These are phyloP conservation scores for Rhexocercosporidium sp. DNA, from an alignment of 2,329 filamentous ascomycete species.

Conservation along the genomic window DNA sequence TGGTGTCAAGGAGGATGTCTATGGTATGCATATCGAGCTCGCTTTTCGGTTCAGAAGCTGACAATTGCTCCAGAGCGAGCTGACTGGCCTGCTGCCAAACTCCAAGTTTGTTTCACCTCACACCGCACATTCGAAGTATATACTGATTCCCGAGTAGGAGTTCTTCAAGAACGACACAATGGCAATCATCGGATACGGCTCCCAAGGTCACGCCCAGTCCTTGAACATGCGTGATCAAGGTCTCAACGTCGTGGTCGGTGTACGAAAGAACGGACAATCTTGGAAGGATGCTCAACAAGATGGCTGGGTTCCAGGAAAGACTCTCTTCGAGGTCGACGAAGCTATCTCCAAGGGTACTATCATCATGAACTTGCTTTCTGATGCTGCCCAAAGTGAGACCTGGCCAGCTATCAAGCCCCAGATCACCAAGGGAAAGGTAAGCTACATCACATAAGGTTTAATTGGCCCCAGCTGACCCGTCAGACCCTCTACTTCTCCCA, in stretches of 20 bases:
- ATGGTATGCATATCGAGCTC: slow-evolving; percentile 63
- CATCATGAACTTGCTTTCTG: slow-evolving; percentile 98
- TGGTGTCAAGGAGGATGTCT: slow-evolving; percentile 89
- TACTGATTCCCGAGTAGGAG: slow-evolving; percentile 61
- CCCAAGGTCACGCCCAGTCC: slow-evolving; percentile 97
- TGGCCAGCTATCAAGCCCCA: slow-evolving; percentile 99
- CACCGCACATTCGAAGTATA: slow-evolving; percentile 23
- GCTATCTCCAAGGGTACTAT: slow-evolving; percentile 93
- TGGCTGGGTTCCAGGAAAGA: slow-evolving; percentile 98
- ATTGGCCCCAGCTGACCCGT: slow-evolving; percentile 25
- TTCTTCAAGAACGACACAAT: slow-evolving; percentile 99
- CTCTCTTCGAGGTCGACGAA: slow-evolving; percentile 98
- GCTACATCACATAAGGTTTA: slow-evolving; percentile 35
- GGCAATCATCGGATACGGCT: slow-evolving; percentile 97
- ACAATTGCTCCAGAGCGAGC: slow-evolving; percentile 73
- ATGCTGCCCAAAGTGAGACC: slow-evolving; percentile 98
- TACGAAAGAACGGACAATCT: slow-evolving; percentile 96
- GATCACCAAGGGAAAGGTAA: slow-evolving; percentile 96
- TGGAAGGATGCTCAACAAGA: slow-evolving; percentile 98
- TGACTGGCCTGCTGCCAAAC: slow-evolving; percentile 99
- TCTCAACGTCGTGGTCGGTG: slow-evolving; percentile 98
- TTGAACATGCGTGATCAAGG: slow-evolving; percentile 99
- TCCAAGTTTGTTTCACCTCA: slow-evolving; percentile 69
- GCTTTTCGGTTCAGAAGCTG: slow-evolving; percentile 25
- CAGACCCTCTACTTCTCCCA: slow-evolving; percentile 99